Evolutionary conservation across 805 yeast species (phyloP), one percentile per base, ranked within the genome.

Genomic region (Myxozyma nipponensis): DNA sequence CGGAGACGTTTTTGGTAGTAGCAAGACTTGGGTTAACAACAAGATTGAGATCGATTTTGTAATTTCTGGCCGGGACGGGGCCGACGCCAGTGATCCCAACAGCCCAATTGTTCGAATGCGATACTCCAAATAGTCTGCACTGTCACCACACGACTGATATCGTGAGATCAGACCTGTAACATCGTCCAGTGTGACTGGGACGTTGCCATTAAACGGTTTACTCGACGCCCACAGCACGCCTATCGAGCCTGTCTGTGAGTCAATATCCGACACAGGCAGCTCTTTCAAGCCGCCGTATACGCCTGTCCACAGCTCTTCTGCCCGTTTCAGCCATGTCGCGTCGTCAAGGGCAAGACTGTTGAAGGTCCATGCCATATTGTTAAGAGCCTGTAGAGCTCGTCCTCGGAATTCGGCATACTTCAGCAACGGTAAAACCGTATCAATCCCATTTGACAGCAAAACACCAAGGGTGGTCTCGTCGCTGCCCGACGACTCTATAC

Each of bases 281-380:
- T 43, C 24, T 34, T 46, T 56, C 18, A 63, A 46, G 4, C 57
- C 26, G 9, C 30, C 19, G 49, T 39, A 21, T 59, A 43, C 30
- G n/a, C 43, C 44, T n/a, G 21, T 42, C 64, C 65, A 68, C 21
- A 68, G 37, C n/a, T 41, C 49, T 22, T 47, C 57, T 17, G 72
- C 66, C 4, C 49, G 46, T 2, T 28, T 39, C 6, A 39, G 44
- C 81, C 82, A 78, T 38, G 58, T 63, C 3, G 66, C 65, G 1
- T 75, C 72, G 43, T 66, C 61, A 15, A 61, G 46, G 34, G 68
- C 66, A 39, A 61, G 47, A 3, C 73, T 62, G 34, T 69, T 61
- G 50, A 76, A 62, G 25, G 82, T 68, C 89, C 90, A 83, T 37
- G 78, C 65, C 46, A 84, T 64, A 62, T 90, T 90, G 67, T 86